Conservation (phyloP, 371 early-diverging fungal genomes). For the Mucor lusitanicus region DNA sequence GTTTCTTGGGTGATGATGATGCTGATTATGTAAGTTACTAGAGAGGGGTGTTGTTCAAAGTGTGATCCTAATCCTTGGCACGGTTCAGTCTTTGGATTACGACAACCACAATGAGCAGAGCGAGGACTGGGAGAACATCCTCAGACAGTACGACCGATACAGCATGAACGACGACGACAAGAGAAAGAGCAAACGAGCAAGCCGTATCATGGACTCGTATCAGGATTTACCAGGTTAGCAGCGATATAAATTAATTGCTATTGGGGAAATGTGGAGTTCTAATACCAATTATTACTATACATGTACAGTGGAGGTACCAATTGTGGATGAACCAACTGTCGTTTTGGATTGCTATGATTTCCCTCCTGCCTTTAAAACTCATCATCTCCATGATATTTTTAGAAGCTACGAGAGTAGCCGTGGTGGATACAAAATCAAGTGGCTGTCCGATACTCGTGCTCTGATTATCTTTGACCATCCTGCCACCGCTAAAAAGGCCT, state of each 20-base stretch:
- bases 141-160: conserved; percentile 50
- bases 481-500: conserved; percentile 57
- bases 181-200: conserved; percentile 35
- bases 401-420: conserved; percentile 54
- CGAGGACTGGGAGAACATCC: conserved; percentile 48
- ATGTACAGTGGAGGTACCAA: conserved; percentile 37
- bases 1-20: conserved; percentile 26
- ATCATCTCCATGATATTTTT: conserved; percentile 61
- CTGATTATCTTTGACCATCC: conserved; percentile 72
- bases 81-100: neutral
- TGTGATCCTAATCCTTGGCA: neutral
- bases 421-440: conserved; percentile 77
- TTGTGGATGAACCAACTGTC: conserved; percentile 46
- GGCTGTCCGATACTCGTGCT: conserved; percentile 75
- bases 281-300: neutral
- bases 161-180: conserved; percentile 29
- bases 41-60: neutral
- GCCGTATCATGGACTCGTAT: conserved; percentile 46
- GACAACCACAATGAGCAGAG: neutral
- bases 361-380: conserved; percentile 55
- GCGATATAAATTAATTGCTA: neutral
- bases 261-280: neutral
- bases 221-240: conserved; percentile 39
- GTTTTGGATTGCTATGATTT: conserved; percentile 57
- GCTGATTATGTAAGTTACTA: conserved; percentile 21